These are phyloP conservation scores for Myotisia sp. DNA, from an alignment of 2,329 filamentous ascomycete genomes.

Conservation along the genomic window DNA sequence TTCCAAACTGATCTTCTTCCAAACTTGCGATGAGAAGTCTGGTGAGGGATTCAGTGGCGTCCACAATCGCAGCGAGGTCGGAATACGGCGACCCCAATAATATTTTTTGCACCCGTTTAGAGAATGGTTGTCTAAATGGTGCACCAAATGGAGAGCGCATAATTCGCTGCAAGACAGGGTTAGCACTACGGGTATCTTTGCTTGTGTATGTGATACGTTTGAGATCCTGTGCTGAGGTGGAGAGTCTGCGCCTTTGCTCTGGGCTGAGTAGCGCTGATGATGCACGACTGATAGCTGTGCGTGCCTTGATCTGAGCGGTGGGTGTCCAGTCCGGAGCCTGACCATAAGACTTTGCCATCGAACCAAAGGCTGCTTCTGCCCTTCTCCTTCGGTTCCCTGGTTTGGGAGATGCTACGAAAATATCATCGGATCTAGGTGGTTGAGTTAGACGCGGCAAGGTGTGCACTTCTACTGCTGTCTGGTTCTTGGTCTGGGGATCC, in stretches of 20 bases:
- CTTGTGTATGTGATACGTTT: slow-evolving; percentile 23
- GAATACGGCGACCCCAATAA: slow-evolving; percentile 63
- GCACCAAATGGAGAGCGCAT: slow-evolving; percentile 44
- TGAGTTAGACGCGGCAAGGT: slow-evolving; percentile 38
- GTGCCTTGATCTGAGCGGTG: slow-evolving; percentile 24
- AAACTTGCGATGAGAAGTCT: slow-evolving; percentile 59
- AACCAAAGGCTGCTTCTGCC: slow-evolving; percentile 30
- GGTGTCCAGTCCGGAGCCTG: slow-evolving; percentile 31
- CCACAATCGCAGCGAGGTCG: slow-evolving; percentile 51
- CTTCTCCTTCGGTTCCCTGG: slow-evolving; percentile 23
- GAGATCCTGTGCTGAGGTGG: slow-evolving; percentile 25
- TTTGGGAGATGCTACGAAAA: slow-evolving; percentile 31
- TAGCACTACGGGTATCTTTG: slow-evolving; percentile 34
- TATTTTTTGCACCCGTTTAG: slow-evolving; percentile 48
- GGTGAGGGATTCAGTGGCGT: slow-evolving; percentile 57
- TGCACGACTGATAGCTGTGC: slow-evolving; percentile 26
- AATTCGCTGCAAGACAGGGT: slow-evolving; percentile 35
- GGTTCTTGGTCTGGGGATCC: slow-evolving; percentile 9
- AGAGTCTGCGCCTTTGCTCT: slow-evolving; percentile 25
- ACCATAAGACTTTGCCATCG: slow-evolving; percentile 34
- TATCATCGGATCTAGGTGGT: slow-evolving; percentile 34
- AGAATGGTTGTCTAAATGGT: slow-evolving; percentile 57
- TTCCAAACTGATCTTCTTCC: slow-evolving; percentile 67
- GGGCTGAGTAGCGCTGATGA: slow-evolving; percentile 27
- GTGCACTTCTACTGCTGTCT: slow-evolving; percentile 21